Evolutionary conservation across 106 monocot genomes (phyloP), one percentile per base, ranked within the genome.

Genomic region (Iris macrosiphon): DNA sequence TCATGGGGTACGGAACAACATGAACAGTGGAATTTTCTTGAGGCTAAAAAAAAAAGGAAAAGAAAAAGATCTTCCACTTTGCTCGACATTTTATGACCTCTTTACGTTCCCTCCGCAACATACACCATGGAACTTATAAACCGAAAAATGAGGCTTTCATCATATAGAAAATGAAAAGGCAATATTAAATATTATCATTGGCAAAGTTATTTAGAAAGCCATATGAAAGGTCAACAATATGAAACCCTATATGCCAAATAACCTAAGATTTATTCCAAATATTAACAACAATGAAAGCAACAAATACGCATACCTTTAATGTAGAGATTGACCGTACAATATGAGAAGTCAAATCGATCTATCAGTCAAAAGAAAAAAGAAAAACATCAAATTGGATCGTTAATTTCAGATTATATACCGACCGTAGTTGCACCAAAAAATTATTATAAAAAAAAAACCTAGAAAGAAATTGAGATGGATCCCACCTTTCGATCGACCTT

Each of bases 281-380:
- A 48, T n/a, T n/a, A 24, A 42, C 0, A 15, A 57, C 15, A 44
- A 6, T 39, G 24, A 22, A 18, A 40, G 5, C 15, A 41, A 2
- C 44, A 40, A 48, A 18, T 23, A 13, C 2, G 22, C 7, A 26
- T 45, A 87, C 87, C 87, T 87, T 87, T 46, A 87, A 60, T 42
- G 70, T 64, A 39, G 77, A 47, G 31, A 81, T 11, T 2, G 62
- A 54, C 37, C 86, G 69, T 5, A 81, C 86, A 45, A 87, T 75
- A 37, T 87, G 86, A 17, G 86, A 87, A 52, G 56, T 67, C 71
- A 87, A 64, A 71, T 87, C 86, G 68, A 87, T 59, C 86, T 87
- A 81, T 20, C 18, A 66, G 38, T 44, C 34, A 17, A 62, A 35
- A 59, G 4, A 31, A 52, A 15, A 17, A 31, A 52, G 0, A 31